Conservation (phyloP, 2,329 filamentous ascomycete genomes). For the Penicillium rolfsii region DNA sequence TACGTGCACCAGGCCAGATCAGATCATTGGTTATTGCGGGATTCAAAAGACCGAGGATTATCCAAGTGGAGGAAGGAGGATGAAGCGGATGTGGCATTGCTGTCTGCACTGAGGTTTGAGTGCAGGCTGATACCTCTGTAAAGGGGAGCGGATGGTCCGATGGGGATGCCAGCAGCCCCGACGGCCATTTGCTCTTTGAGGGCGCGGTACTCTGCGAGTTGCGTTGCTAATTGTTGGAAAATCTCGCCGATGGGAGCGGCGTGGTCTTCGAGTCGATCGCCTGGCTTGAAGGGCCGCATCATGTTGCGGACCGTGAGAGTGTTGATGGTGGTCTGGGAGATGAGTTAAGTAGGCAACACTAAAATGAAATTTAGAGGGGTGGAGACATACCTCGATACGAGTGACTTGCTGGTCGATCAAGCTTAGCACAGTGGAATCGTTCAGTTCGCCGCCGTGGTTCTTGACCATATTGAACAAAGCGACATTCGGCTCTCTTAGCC, state of each 20-base stretch:
- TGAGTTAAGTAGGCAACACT: slow-evolving; percentile 8
- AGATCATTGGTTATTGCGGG: slow-evolving; percentile 21
- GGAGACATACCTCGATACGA: slow-evolving; percentile 79
- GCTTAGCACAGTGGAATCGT: slow-evolving; percentile 83
- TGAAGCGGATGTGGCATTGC: slow-evolving; percentile 30
- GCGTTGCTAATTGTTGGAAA: slow-evolving; percentile 44
- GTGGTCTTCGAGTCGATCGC: slow-evolving; percentile 69
- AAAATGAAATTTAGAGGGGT: neutral
- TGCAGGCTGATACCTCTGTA: slow-evolving; percentile 13
- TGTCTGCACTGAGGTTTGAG: slow-evolving; percentile 23
- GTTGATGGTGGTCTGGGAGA: slow-evolving; percentile 72
- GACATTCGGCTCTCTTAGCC: slow-evolving; percentile 78
- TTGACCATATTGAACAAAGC: slow-evolving; percentile 77
- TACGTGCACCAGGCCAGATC: slow-evolving; percentile 12
- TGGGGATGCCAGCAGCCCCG: slow-evolving; percentile 32
- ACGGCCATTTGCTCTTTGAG: slow-evolving; percentile 45
- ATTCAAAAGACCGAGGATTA: slow-evolving; percentile 23
- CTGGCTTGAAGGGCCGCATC: slow-evolving; percentile 66
- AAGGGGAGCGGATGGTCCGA: slow-evolving; percentile 18
- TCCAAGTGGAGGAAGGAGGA: slow-evolving; percentile 36
- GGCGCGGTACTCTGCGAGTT: slow-evolving; percentile 46
- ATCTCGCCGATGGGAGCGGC: slow-evolving; percentile 77
- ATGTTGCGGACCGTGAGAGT: slow-evolving; percentile 80
- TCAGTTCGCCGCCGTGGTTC: slow-evolving; percentile 76
- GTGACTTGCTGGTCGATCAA: slow-evolving; percentile 95